phyloP scores from a whole-genome alignment of 2,329 filamentous ascomycete genomes.

The Trichoderma harzianum region DNA sequence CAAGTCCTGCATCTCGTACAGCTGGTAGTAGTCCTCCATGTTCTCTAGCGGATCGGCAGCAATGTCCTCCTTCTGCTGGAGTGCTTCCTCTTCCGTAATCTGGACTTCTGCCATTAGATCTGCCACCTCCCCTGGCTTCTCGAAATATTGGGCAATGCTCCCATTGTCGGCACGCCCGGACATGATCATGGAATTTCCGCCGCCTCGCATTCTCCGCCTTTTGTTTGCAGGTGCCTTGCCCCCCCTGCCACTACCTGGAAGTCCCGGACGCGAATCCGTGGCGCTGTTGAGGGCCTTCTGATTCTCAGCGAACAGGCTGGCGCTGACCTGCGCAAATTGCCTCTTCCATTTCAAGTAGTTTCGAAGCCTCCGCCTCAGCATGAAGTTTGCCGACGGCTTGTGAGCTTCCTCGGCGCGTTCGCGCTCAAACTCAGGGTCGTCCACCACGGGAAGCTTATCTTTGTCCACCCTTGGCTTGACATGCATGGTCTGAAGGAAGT shows the following conservation, averaged over 20 bases:
- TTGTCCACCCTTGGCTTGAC: constrained; percentile 55
- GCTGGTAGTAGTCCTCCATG: constrained; percentile 87
- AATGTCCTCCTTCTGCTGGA: constrained; percentile 71
- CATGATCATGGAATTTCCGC: constrained; percentile 48
- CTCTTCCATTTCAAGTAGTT: constrained; percentile 89
- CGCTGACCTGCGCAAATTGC: constrained; percentile 82
- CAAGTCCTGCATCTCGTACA: constrained; percentile 88
- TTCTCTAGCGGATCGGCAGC: constrained; percentile 75
- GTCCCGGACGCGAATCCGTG: constrained; percentile 52
- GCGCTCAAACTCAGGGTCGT: constrained; percentile 42
- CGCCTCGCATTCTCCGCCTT: constrained; percentile 77
- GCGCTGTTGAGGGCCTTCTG: constrained; percentile 70
- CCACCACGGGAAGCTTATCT: not conserved
- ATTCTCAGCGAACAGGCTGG: constrained; percentile 73
- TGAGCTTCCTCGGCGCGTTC: constrained; percentile 52
- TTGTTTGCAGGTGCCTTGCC: constrained; percentile 74
- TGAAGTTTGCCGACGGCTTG: constrained; percentile 72
- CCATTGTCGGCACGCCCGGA: constrained; percentile 67
- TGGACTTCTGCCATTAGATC: constrained; percentile 78
- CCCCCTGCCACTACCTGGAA: constrained; percentile 46
- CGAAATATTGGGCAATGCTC: constrained; percentile 73
- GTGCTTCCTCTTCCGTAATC: constrained; percentile 68
- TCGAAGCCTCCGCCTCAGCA: constrained; percentile 85
- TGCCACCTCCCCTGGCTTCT: constrained; percentile 78
- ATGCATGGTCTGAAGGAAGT: constrained; percentile 90